Base-by-base conservation (phyloP, 192 early-diverging fungal species). In the Podila epigama region DNA sequence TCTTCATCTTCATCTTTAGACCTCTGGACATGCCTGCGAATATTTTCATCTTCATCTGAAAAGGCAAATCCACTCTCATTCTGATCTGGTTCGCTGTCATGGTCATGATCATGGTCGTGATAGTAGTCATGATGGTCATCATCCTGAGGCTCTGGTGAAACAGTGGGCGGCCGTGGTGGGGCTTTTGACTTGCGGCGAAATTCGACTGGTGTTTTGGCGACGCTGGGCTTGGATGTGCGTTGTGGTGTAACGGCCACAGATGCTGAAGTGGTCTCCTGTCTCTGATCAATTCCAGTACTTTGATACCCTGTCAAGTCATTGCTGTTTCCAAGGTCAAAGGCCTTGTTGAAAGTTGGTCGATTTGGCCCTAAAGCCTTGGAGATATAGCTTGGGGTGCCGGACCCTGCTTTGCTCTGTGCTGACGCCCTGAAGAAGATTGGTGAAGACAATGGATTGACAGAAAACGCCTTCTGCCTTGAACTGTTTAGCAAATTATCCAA, bases 401-500 rank as follows among this genome's bases (percentile, higher is more conserved):
- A n/a, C n/a, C n/a, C n/a, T n/a, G n/a, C n/a, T n/a, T n/a, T n/a
- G n/a, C n/a, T n/a, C n/a, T 48, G 16, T 44, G 42, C 0, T 48
- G 44, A 9, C 44, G 8, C 44, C 44, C 20, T 48, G n/a, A 20
- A 48, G n/a, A 4, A 8, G 8, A 18, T 15, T 18, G 44, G 44
- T 22, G 44, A 48, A 15, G 44, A 22, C 10, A 22, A 18, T 6
- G 44, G n/a, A 18, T 48, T 48, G n/a, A 22, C n/a, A 5, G 25
- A 20, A 22, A 48, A 22, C 5, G 44, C 44, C 42, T 72, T 72
- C n/a, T 72, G 15, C 31, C 27, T 41, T 0, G 70, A 65, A 15
- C 35, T 56, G 5, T 0, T 52, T 3, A 72, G 31, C 6, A 72
- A 40, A 16, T 28, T 62, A 27, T 72, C 70, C 50, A 72, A 32